Conservation (phyloP, 306 rosid genomes). For the Cicer chorassanicum region DNA sequence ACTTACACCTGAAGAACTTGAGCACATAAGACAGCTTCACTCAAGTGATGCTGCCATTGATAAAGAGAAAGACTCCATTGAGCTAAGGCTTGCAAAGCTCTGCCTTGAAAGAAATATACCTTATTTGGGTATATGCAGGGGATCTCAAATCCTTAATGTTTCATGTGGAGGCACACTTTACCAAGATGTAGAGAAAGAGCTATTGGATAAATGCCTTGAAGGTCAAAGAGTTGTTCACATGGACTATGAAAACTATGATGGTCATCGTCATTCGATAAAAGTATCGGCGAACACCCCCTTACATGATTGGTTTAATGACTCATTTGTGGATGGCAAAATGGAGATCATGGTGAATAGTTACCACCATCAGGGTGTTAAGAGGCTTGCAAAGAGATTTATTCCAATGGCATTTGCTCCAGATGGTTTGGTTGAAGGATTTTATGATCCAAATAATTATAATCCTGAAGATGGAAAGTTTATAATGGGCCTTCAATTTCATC, state of each 20-base stretch:
- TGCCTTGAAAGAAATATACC: slow-evolving; percentile 77
- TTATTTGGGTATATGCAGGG: slow-evolving; percentile 77
- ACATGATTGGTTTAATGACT: slow-evolving; percentile 54
- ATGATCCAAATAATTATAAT: slow-evolving; percentile 48
- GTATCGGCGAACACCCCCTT: slow-evolving; percentile 42
- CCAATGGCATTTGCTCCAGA: slow-evolving; percentile 53
- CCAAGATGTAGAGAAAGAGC: slow-evolving; percentile 69
- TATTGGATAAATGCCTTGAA: slow-evolving; percentile 40
- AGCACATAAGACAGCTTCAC: slow-evolving; percentile 63
- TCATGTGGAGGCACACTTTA: slow-evolving; percentile 80
- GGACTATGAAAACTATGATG: slow-evolving; percentile 63
- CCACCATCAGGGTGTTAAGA: slow-evolving; percentile 59
- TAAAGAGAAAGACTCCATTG: slow-evolving; percentile 75
- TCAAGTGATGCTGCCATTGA: slow-evolving; percentile 72
- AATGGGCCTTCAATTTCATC: slow-evolving; percentile 61
- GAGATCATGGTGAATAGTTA: slow-evolving; percentile 59
- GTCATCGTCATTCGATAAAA: slow-evolving; percentile 48
- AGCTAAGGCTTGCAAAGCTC: slow-evolving; percentile 67
- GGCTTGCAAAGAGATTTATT: slow-evolving; percentile 48
- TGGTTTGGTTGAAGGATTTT: slow-evolving; percentile 58
- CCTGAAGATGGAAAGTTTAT: slow-evolving; percentile 50
- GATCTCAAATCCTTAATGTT: slow-evolving; percentile 75
- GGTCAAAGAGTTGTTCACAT: slow-evolving; percentile 56
- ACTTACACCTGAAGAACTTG: slow-evolving; percentile 61
- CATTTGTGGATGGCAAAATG: slow-evolving; percentile 44